phyloP scores from a whole-genome alignment of 129 eudicot genomes.

The Oenanthe sinensis region DNA sequence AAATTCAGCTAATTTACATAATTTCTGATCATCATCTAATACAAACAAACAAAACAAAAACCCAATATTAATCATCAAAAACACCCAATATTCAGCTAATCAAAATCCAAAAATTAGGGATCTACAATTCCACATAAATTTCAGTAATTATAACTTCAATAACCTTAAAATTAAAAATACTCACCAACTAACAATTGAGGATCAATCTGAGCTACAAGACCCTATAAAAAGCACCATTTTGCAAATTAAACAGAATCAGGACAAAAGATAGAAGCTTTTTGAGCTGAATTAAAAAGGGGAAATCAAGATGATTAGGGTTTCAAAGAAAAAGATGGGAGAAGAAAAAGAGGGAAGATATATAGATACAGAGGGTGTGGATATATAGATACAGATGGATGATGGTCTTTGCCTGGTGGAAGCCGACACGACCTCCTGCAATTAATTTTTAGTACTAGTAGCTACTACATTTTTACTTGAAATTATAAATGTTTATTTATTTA shows the following conservation, averaged over 20 bases:
- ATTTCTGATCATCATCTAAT: not conserved
- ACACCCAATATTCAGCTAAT: not conserved
- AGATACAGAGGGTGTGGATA: conserved; percentile 5
- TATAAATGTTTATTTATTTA: not conserved
- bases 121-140: not conserved
- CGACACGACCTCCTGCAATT: conserved; percentile 38
- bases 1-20: not conserved
- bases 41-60: too few species aligned
- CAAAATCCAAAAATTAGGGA: conserved; percentile 1
- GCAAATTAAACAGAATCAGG: not conserved
- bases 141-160: not conserved
- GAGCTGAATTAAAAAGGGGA: not conserved
- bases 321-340: not conserved
- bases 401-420: conserved; percentile 85
- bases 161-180: not conserved
- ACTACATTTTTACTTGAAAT: not conserved
- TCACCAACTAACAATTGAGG: not conserved
- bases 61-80: not conserved
- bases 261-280: not conserved
- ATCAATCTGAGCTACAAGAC: not conserved
- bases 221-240: not conserved
- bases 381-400: conserved; percentile 28
- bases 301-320: not conserved
- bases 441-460: not conserved
- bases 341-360: not conserved